phyloP scores from a whole-genome alignment of 1,139 yeast species.

The Yamadazyma atmosphaerica region DNA sequence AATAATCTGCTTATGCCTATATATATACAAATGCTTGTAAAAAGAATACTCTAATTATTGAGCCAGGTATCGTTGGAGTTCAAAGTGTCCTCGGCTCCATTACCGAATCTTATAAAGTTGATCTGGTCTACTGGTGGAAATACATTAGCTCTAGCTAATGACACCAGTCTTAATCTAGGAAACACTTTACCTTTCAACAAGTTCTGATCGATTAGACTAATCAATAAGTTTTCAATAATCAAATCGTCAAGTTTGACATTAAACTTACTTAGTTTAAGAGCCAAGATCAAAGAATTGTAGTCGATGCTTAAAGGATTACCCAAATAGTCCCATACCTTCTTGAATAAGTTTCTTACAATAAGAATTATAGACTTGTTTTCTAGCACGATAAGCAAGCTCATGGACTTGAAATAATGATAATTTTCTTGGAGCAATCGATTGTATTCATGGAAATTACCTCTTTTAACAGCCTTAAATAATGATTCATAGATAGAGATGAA shows the following conservation, averaged over 20 bases:
- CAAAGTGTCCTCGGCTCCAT: conserved; percentile 15
- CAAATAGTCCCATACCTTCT: conserved; percentile 31
- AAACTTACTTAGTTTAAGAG: conserved; percentile 19
- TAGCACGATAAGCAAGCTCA: conserved; percentile 31
- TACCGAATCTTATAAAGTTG: conserved; percentile 27
- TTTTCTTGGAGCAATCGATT: conserved; percentile 27
- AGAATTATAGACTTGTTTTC: conserved; percentile 38
- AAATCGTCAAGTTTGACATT: conserved; percentile 24
- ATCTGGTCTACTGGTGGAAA: conserved; percentile 48
- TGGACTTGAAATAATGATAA: conserved; percentile 35
- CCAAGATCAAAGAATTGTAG: conserved; percentile 27
- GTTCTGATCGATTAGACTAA: conserved; percentile 53
- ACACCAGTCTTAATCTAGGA: conserved; percentile 42
- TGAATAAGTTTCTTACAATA: conserved; percentile 47
- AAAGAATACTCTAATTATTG: background rate
- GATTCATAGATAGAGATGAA: conserved; percentile 37
- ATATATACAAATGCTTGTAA: background rate
- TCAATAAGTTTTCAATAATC: conserved; percentile 48
- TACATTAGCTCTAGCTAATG: conserved; percentile 50
- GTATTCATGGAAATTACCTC: conserved; percentile 43
- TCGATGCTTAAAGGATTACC: conserved; percentile 29
- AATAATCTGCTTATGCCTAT: too few species aligned
- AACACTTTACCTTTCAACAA: conserved; percentile 53
- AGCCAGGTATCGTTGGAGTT: conserved; percentile 16
- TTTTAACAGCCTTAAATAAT: conserved; percentile 30